Percentiles rank a stretch among this genome's conserved stretches.
These are phyloP conservation scores for Lachnellula suecica DNA, from an alignment of 2,329 filamentous ascomycete species.

Conservation along the genomic window DNA sequence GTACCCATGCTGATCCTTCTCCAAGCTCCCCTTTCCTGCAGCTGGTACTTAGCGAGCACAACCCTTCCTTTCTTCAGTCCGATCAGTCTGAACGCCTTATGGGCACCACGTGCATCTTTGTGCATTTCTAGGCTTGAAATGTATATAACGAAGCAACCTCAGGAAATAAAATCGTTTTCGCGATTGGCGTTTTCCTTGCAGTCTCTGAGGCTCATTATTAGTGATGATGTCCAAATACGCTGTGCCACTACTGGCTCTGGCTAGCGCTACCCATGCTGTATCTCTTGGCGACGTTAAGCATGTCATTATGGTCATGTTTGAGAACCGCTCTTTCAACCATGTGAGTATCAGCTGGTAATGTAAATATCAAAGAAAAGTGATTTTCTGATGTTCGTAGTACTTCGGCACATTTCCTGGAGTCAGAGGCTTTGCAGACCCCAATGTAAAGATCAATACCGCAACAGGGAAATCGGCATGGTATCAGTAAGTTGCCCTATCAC, in stretches of 20 bases:
- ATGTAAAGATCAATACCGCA: slow-evolving; percentile 47
- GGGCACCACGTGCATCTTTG: no score
- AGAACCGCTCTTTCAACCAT: slow-evolving; percentile 42
- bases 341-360: background rate
- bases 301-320: slow-evolving; percentile 56
- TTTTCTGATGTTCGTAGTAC: slow-evolving; percentile 31
- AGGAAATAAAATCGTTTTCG: no score
- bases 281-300: slow-evolving; percentile 50
- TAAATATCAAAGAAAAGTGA: background rate
- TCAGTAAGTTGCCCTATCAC: slow-evolving; percentile 3
- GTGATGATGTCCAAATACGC: slow-evolving; percentile 5
- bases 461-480: slow-evolving; percentile 6
- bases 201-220: background rate
- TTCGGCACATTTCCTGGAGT: slow-evolving; percentile 54
- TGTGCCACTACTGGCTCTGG: slow-evolving; percentile 5
- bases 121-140: no score
- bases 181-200: no score
- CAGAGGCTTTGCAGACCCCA: slow-evolving; percentile 53
- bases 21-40: no score
- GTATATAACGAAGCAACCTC: no score
- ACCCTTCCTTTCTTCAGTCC: no score
- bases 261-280: slow-evolving; percentile 26
- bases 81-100: no score
- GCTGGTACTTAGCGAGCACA: no score
- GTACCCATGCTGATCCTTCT: no score